Conservation (phyloP, 345 rosid genomes). For the Corchorus olitorius region DNA sequence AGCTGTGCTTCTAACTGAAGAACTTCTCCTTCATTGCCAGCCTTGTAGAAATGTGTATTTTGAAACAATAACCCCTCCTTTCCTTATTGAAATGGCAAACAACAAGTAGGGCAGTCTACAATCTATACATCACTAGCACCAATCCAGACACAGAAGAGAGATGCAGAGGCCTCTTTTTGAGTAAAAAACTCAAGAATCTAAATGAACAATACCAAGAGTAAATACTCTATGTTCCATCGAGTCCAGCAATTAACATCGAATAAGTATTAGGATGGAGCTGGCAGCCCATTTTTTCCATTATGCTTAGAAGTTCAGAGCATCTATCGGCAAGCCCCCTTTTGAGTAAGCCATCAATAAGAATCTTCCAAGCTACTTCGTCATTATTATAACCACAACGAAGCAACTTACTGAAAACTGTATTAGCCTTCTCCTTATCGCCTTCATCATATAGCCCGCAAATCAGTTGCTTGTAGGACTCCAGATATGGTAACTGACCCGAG, state of each 20-base stretch:
- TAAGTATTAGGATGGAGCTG: slow-evolving; percentile 64
- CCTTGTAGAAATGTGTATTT: neutral
- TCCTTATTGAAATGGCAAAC: neutral
- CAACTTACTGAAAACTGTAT: slow-evolving; percentile 46
- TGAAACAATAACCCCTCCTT: neutral
- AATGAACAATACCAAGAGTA: neutral
- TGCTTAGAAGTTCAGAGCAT: slow-evolving; percentile 59
- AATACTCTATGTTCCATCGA: slow-evolving; percentile 41
- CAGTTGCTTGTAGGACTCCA: slow-evolving; percentile 69
- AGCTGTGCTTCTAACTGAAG: slow-evolving; percentile 4
- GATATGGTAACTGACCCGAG: slow-evolving; percentile 60
- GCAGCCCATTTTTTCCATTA: slow-evolving; percentile 71
- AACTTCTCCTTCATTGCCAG: slow-evolving; percentile 1
- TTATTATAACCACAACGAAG: slow-evolving; percentile 61
- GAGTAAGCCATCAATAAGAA: slow-evolving; percentile 77
- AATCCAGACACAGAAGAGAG: neutral
- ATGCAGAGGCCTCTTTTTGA: neutral
- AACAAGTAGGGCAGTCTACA: slow-evolving; percentile 5
- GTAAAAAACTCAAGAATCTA: slow-evolving; percentile 1
- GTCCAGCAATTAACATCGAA: slow-evolving; percentile 58
- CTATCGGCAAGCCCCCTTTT: slow-evolving; percentile 54
- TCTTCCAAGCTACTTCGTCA: slow-evolving; percentile 89
- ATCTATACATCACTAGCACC: neutral
- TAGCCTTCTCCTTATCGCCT: slow-evolving; percentile 60
- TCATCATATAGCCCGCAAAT: slow-evolving; percentile 61